Evolutionary conservation across 169 alveolate species (phyloP).

Genomic region (Theileria orientalis): DNA sequence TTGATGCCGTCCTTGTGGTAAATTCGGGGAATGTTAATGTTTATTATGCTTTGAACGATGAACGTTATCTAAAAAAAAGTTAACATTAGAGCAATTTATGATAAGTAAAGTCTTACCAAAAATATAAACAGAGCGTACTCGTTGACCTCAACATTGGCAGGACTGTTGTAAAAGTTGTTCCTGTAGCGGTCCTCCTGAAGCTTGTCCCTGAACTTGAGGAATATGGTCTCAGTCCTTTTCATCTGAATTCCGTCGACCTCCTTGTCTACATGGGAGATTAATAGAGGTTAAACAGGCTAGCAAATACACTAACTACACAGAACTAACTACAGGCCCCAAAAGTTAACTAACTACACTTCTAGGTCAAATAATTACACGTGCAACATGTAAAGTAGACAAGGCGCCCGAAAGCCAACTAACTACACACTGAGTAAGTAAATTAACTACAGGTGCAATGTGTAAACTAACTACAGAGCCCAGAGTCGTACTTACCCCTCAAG

Average conservation of each 20-base stretch:
- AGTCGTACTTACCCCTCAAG: no score
- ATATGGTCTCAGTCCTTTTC: conserved; percentile 68
- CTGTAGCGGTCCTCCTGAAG: conserved; percentile 83
- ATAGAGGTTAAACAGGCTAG: no score
- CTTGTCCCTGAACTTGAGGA: conserved; percentile 80
- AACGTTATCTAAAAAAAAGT: conserved; percentile 69
- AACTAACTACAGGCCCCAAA: no score
- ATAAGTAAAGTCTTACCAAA: conserved; percentile 57
- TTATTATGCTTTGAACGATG: conserved; percentile 79
- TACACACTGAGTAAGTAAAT: no score
- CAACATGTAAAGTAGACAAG: no score
- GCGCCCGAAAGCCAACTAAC: no score
- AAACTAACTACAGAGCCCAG: no score
- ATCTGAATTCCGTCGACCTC: conserved; percentile 34
- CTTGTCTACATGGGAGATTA: no score
- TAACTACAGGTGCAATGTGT: no score
- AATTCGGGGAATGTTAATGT: conserved; percentile 76
- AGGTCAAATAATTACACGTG: no score
- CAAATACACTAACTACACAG: no score
- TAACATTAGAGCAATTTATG: neutral
- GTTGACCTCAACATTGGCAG: conserved; percentile 78
- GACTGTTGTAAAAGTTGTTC: conserved; percentile 79
- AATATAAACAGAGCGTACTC: conserved; percentile 85
- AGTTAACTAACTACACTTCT: no score
- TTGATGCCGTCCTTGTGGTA: conserved; percentile 62